phyloP scores from a whole-genome alignment of 2,329 filamentous ascomycete genomes.

The Epichloe glyceriae region DNA sequence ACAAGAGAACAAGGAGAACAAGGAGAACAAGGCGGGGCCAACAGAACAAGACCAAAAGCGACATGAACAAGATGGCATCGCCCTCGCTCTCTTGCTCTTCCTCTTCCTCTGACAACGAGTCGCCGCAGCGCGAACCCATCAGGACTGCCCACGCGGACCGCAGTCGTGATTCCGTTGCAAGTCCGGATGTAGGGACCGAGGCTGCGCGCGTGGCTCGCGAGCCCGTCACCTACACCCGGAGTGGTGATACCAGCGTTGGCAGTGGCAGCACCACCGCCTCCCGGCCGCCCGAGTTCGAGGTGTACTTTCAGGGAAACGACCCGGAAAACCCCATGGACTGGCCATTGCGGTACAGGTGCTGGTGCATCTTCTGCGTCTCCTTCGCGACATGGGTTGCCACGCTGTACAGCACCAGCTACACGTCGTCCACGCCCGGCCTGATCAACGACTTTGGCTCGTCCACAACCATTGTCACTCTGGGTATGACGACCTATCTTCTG shows the following conservation, averaged over 20 bases:
- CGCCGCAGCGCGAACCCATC: not conserved
- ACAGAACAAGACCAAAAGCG: no score
- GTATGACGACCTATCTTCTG: conserved; percentile 65
- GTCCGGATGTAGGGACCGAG: conserved; percentile 23
- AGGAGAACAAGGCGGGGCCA: no score
- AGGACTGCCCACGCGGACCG: conserved; percentile 7
- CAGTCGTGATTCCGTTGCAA: conserved; percentile 9
- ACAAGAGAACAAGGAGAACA: no score
- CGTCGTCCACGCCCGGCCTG: conserved; percentile 56
- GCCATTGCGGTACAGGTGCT: conserved; percentile 36
- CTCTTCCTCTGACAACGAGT: not conserved
- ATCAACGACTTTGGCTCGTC: conserved; percentile 49
- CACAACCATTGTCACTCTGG: conserved; percentile 54
- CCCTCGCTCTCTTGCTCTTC: not conserved
- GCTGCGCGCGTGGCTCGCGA: conserved; percentile 28
- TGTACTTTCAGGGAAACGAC: conserved; percentile 56
- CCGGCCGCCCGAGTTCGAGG: conserved; percentile 50
- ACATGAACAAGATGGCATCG: not conserved
- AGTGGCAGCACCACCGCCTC: conserved; percentile 30
- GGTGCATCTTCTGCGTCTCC: conserved; percentile 31
- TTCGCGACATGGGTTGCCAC: conserved; percentile 41
- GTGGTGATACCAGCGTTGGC: conserved; percentile 16
- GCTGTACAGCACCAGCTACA: conserved; percentile 68
- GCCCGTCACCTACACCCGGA: conserved; percentile 30
- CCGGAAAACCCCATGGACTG: conserved; percentile 57